phyloP scores from a whole-genome alignment of 2,329 filamentous ascomycete genomes.

The Leptographium galeiforme region DNA sequence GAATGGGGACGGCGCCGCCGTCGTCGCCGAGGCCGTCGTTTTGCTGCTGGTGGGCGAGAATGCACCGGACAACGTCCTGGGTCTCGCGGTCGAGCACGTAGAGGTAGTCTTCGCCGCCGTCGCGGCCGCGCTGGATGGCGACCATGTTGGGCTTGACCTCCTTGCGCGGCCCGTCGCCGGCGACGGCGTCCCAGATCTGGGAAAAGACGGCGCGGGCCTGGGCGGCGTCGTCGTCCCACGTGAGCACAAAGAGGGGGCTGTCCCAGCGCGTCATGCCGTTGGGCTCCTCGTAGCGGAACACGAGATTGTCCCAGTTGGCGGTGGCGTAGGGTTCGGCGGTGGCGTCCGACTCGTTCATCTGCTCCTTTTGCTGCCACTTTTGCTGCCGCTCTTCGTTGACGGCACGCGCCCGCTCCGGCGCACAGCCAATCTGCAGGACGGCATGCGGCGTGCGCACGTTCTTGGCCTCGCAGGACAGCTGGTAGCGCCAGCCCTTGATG shows the following conservation, averaged over 20 bases:
- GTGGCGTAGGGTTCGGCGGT: constrained; percentile 33
- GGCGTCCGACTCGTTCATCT: neutral
- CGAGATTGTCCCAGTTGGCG: constrained; percentile 61
- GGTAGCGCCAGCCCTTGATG: constrained; percentile 82
- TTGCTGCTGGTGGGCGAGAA: constrained; percentile 56
- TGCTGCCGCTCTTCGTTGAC: constrained; percentile 48
- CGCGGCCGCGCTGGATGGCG: constrained; percentile 49
- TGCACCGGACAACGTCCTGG: constrained; percentile 58
- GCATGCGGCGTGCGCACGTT: constrained; percentile 63
- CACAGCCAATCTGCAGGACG: constrained; percentile 52
- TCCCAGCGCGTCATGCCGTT: constrained; percentile 80
- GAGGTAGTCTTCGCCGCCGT: constrained; percentile 60
- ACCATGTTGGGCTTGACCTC: constrained; percentile 61
- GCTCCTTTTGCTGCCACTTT: constrained; percentile 17
- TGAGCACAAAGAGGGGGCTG: constrained; percentile 64
- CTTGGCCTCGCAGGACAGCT: constrained; percentile 75
- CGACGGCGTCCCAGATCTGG: constrained; percentile 62
- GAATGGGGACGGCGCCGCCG: constrained; percentile 42
- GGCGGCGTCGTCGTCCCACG: constrained; percentile 60
- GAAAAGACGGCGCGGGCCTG: constrained; percentile 43
- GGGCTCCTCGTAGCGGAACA: constrained; percentile 75
- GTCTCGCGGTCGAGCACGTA: constrained; percentile 70
- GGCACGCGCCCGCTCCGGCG: constrained; percentile 33
- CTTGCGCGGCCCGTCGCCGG: constrained; percentile 41
- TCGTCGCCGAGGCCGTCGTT: constrained; percentile 39